Base-by-base conservation (phyloP, 2,329 filamentous ascomycete genomes). In the Gyromitra esculenta region DNA sequence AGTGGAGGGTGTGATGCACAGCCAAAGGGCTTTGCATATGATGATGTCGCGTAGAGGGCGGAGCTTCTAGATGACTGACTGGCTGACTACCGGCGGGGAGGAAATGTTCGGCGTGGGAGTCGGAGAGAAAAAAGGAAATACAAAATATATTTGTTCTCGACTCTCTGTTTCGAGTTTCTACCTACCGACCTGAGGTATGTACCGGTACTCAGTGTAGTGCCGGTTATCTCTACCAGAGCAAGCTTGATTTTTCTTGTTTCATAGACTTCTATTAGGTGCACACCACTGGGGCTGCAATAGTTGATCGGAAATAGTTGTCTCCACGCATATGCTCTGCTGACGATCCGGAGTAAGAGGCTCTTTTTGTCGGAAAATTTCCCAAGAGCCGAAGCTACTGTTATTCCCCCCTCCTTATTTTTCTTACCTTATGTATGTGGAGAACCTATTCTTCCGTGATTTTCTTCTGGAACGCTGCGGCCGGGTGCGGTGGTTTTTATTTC, bases 331-430 rank as follows among this genome's bases (percentile, higher is more conserved):
- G 50, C 50, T 63, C 67, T 41, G 25, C 39, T 72, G 68, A 63
- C 43, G 68, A 65, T 72, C 68, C 59, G 68, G 68, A 52, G 21
- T 43, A 72, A 72, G 68, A 72, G 68, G 57, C 68, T 72, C 59
- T 48, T 72, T 72, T n/a, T 52, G 45, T 71, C 59, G 68, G 68
- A 25, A 52, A 37, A 65, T 64, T 71, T 71, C 37, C 57, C 65
- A 57, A 56, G 15, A 50, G 54, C 50, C 25, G 68, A 45, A 43
- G 31, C 9, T 31, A 21, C 21, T 15, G 11, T 41, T 52, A 18
- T 18, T 72, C 9, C 48, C n/a, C 45, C 56, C n/a, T 35, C 68
- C 45, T 31, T 21, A 21, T 52, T 59, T 60, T 56, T 31, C 48
- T 57, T 59, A 37, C 31, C 18, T n/a, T 48, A 37, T 21, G 52